Evolutionary conservation across 192 early-diverging fungal species (phyloP), one percentile per base, ranked within the genome.

Genomic region (Podila epicladia): DNA sequence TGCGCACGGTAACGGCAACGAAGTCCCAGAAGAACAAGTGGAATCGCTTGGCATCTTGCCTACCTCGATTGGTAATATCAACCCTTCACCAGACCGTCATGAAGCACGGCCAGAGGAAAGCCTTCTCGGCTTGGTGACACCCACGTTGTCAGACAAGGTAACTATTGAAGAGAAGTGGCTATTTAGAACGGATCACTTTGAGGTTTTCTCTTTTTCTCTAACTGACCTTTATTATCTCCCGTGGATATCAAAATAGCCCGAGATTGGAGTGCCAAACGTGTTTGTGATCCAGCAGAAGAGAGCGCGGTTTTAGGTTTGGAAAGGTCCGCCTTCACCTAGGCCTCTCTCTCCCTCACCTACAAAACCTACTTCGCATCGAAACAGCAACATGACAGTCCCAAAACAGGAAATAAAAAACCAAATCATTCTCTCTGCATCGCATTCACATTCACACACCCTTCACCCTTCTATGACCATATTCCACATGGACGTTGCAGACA

Each of bases 181-280:
- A 2, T 12, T 12, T 45, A 12, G 12, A 45, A 45, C 7, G 38
- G 38, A 41, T 41, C 9, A 3, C 12, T 11, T 41, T 41, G 38
- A 2, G 7, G 0, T 7, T 29, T 17, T 60, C 17, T 69, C 0
- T 64, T 74, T 74, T 74, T 50, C 19, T 19, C 5, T 6, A 82
- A 29, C 57, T 6, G 17, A 7, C 33, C 17, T 51, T 24, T 55
- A 1, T n/a, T 8, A 0, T 55, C 53, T 12, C 53, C 4, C 22
- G 8, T 28, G 13, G 49, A 15, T n/a, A 61, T 49, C 50, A 26
- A 63, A 63, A 69, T 62, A 89, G 89, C 85, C 88, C 29, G 90
- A 91, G 65, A 73, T 91, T 13, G 90, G 90, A 26, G 90, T 91
- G 12, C 90, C 90, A 7, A 85, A 91, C 69, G 84, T 91, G 22